phyloP scores from a whole-genome alignment of 169 alveolate species.

The Babesia sp. region DNA sequence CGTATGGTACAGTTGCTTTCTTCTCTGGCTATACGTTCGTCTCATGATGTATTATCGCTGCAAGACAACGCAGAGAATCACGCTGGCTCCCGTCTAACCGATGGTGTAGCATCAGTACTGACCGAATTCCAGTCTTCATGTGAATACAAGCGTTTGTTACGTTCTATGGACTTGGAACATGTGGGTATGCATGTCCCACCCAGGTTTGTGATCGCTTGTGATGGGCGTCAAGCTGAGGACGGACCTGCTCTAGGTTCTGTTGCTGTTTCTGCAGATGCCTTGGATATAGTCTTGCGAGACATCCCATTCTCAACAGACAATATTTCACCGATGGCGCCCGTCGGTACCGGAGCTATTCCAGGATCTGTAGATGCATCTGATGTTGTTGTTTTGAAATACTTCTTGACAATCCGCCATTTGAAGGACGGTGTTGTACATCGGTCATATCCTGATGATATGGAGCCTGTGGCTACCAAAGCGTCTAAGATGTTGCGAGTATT shows the following conservation, averaged over 20 bases:
- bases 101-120: constrained; percentile 76
- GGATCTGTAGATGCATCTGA: background rate
- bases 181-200: constrained; percentile 81
- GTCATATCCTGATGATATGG: constrained; percentile 63
- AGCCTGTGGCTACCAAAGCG: constrained; percentile 45
- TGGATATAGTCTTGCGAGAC: constrained; percentile 52
- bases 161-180: constrained; percentile 71
- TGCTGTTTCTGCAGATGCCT: constrained; percentile 42
- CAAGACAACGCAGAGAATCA: constrained; percentile 8
- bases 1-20: background rate
- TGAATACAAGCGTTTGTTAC: constrained; percentile 71
- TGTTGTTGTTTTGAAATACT: constrained; percentile 46
- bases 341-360: background rate
- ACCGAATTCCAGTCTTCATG: constrained; percentile 68
- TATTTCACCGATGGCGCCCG: constrained; percentile 8
- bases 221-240: constrained; percentile 72
- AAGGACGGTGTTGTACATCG: constrained; percentile 19
- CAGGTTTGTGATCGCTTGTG: constrained; percentile 78
- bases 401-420: constrained; percentile 37
- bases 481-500: constrained; percentile 43
- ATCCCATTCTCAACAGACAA: constrained; percentile 35
- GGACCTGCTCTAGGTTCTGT: constrained; percentile 50
- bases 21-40: constrained; percentile 2
- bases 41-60: background rate
- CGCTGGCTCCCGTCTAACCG: constrained; percentile 45